phyloP scores from a whole-genome alignment of 257 asterid species.

The Solanum chilense region DNA sequence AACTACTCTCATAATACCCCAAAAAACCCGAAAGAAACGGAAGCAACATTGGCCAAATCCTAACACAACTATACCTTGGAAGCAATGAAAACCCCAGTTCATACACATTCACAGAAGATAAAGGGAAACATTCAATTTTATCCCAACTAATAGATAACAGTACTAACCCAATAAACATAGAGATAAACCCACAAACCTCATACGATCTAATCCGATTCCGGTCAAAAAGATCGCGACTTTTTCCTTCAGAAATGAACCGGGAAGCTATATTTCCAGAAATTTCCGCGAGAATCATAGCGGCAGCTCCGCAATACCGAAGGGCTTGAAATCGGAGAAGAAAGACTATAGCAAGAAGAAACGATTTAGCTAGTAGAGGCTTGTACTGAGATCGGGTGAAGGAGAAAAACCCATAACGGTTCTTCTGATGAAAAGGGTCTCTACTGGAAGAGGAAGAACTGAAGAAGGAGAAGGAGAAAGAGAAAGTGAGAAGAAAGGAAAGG shows the following conservation, averaged over 20 bases:
- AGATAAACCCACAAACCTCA: constrained; percentile 56
- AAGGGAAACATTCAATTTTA: constrained; percentile 80
- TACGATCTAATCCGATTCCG: constrained; percentile 24
- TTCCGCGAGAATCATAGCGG: constrained; percentile 90
- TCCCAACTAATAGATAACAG: constrained; percentile 89
- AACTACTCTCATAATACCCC: constrained; percentile 63
- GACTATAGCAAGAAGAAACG: constrained; percentile 51
- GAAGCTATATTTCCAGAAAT: constrained; percentile 70
- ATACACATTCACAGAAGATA: constrained; percentile 49
- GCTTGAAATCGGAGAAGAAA: constrained; percentile 81
- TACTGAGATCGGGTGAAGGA: constrained; percentile 38
- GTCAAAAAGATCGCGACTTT: constrained; percentile 18
- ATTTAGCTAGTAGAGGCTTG: constrained; percentile 42
- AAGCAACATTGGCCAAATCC: constrained; percentile 85
- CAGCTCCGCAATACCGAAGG: constrained; percentile 75
- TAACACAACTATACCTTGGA: constrained; percentile 57
- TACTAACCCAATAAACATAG: constrained; percentile 44
- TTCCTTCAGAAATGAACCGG: constrained; percentile 47
- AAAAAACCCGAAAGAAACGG: constrained; percentile 77
- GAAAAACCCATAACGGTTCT: constrained; percentile 27
- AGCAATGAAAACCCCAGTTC: constrained; percentile 32
- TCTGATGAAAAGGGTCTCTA: constrained; percentile 13
- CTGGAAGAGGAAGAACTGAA: constrained; percentile 2
- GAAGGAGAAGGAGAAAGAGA: constrained; percentile 29
- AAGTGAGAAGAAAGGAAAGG: constrained; percentile 61